phyloP scores from a whole-genome alignment of 2,329 filamentous ascomycete genomes.

The Myriangium duriaei region DNA sequence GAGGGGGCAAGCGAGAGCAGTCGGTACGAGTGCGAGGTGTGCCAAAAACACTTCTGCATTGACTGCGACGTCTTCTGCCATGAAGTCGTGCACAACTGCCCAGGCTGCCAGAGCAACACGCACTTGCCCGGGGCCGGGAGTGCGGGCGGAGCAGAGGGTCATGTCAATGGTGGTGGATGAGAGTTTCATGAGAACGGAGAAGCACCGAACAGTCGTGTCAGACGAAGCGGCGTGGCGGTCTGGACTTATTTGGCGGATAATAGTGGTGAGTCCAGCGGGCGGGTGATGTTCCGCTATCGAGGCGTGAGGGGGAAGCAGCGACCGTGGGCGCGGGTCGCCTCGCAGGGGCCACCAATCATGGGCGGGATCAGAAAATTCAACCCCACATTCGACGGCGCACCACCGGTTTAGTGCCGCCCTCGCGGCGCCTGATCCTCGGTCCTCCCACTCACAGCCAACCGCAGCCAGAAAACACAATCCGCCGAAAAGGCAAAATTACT shows the following conservation, averaged over 20 bases:
- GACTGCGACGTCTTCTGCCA: slow-evolving; percentile 95
- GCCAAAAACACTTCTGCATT: slow-evolving; percentile 85
- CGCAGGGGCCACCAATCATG: too few relatives aligned
- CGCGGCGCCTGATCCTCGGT: too few relatives aligned
- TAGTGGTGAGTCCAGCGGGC: too few relatives aligned
- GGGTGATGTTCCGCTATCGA: too few relatives aligned
- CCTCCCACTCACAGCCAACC: neutral
- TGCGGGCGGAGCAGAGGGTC: neutral
- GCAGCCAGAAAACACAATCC: neutral
- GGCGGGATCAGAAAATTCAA: neutral
- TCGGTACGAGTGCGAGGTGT: slow-evolving; percentile 81
- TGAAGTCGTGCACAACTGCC: slow-evolving; percentile 90
- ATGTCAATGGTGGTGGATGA: slow-evolving; percentile 5
- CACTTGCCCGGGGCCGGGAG: slow-evolving; percentile 18
- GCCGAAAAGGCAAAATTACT: neutral
- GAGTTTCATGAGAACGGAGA: neutral
- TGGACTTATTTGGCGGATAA: too few relatives aligned
- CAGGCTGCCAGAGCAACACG: slow-evolving; percentile 56
- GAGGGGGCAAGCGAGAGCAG: slow-evolving; percentile 65
- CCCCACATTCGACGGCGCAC: neutral
- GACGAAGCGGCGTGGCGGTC: too few relatives aligned
- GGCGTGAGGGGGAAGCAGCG: too few relatives aligned
- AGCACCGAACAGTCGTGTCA: neutral
- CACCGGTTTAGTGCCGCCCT: neutral
- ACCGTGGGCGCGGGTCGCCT: too few relatives aligned